Percentiles rank a stretch among this genome's conserved stretches.
These are phyloP conservation scores for Leccinellum luteum DNA, from an alignment of 768 basidiomycete species.

Conservation along the genomic window DNA sequence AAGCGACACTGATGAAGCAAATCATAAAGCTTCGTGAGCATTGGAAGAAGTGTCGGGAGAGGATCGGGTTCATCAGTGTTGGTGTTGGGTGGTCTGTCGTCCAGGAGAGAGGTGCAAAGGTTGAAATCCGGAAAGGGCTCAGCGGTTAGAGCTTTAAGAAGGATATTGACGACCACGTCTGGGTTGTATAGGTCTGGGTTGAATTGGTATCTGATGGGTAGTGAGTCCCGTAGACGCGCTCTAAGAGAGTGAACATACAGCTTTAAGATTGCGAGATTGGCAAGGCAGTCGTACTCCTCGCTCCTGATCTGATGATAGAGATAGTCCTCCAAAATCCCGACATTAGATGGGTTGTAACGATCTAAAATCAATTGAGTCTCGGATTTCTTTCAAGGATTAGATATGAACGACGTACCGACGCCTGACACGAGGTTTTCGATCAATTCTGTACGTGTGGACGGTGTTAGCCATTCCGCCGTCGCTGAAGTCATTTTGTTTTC, in stretches of 20 bases:
- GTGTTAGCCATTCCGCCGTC: slow-evolving; percentile 66
- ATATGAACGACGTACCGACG: slow-evolving; percentile 57
- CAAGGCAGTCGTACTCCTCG: slow-evolving; percentile 90
- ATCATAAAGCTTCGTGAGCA: slow-evolving; percentile 62
- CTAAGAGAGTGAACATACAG: slow-evolving; percentile 47
- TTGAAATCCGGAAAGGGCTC: slow-evolving; percentile 91
- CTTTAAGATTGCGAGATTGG: slow-evolving; percentile 93
- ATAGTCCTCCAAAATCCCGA: slow-evolving; percentile 93
- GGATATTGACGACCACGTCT: slow-evolving; percentile 91
- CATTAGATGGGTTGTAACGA: slow-evolving; percentile 95
- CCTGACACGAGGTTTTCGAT: slow-evolving; percentile 92
- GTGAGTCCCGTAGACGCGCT: not conserved
- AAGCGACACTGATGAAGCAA: slow-evolving; percentile 84
- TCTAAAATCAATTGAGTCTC: slow-evolving; percentile 47
- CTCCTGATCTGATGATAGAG: slow-evolving; percentile 90
- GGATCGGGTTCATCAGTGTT: slow-evolving; percentile 81
- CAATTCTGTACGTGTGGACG: slow-evolving; percentile 76
- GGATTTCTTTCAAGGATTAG: not conserved
- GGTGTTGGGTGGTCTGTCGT: slow-evolving; percentile 58
- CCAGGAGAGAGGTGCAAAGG: slow-evolving; percentile 89
- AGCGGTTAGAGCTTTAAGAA: slow-evolving; percentile 85
- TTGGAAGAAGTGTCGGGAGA: slow-evolving; percentile 64
- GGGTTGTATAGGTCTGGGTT: slow-evolving; percentile 91
- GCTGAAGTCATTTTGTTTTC: slow-evolving; percentile 29
- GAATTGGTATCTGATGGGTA: slow-evolving; percentile 78